Evolutionary conservation across 805 yeast genomes (phyloP).

Genomic region (Saccharomycopsis fodiens): DNA sequence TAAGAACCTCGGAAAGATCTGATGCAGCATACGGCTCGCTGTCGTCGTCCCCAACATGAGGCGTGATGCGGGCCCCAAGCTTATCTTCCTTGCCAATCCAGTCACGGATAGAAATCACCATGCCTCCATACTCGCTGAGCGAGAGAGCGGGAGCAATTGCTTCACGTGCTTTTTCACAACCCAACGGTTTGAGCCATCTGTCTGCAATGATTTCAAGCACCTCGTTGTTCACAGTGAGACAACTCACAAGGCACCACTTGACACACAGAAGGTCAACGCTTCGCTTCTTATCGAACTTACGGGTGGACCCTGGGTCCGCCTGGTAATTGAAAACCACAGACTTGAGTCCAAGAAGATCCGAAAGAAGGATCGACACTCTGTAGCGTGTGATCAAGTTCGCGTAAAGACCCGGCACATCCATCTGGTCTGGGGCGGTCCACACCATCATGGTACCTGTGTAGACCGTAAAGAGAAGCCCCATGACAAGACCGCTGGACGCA

Average conservation of each 20-base stretch:
- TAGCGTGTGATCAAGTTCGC: conserved; percentile 71
- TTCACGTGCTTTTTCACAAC: conserved; percentile 66
- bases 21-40: conserved; percentile 25
- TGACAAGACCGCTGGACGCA: conserved; percentile 73
- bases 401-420: conserved; percentile 78
- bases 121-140: conserved; percentile 90
- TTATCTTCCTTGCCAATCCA: conserved; percentile 73
- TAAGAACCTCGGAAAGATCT: conserved; percentile 55
- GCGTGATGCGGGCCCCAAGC: conserved; percentile 41
- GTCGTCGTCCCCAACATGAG: conserved; percentile 33
- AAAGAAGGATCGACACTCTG: conserved; percentile 64
- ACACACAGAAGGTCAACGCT: conserved; percentile 73
- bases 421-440: conserved; percentile 68
- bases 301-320: conserved; percentile 75
- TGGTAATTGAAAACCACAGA: conserved; percentile 91
- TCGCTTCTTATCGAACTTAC: conserved; percentile 68
- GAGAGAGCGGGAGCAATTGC: conserved; percentile 87
- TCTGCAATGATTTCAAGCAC: conserved; percentile 83
- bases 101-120: conserved; percentile 85
- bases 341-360: conserved; percentile 84
- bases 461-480: conserved; percentile 73
- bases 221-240: conserved; percentile 87
- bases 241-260: conserved; percentile 84
- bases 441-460: conserved; percentile 77
- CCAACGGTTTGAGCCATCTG: conserved; percentile 85